Evolutionary conservation across 768 basidiomycete species (phyloP).

Genomic region (Lactarius tabidus): DNA sequence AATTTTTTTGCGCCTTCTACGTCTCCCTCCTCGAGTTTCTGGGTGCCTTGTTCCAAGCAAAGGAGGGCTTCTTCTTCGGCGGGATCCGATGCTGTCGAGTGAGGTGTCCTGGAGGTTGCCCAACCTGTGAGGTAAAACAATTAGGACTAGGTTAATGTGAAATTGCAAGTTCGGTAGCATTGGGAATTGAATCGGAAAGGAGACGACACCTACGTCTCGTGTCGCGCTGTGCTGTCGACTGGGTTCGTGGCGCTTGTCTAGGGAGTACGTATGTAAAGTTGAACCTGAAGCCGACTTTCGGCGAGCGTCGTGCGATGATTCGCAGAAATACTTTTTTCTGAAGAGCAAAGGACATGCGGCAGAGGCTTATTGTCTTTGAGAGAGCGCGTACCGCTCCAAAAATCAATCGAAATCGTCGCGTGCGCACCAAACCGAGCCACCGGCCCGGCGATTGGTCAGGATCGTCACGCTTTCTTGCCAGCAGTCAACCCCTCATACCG

Average conservation of each 20-base stretch:
- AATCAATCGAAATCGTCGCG: conserved; percentile 1
- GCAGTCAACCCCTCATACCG: neutral
- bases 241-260: neutral
- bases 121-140: conserved; percentile 47
- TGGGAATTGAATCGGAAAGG: neutral
- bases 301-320: conserved; percentile 10
- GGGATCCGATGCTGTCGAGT: conserved; percentile 79
- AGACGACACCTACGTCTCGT: conserved; percentile 18
- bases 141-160: conserved; percentile 24
- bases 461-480: conserved; percentile 20
- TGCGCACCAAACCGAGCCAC: conserved; percentile 12
- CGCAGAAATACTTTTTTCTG: conserved; percentile 12
- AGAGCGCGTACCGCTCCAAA: neutral
- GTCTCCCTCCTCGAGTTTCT: conserved; percentile 83
- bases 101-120: conserved; percentile 75
- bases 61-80: conserved; percentile 74
- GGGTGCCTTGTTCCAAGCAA: conserved; percentile 79
- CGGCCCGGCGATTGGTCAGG: conserved; percentile 6
- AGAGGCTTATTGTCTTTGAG: conserved; percentile 17
- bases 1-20: conserved; percentile 71
- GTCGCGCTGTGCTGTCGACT: neutral
- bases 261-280: neutral
- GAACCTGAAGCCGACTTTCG: neutral
- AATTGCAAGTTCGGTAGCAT: conserved; percentile 9
- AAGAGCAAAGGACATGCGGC: conserved; percentile 20